Evolutionary conservation across 192 early-diverging fungal species (phyloP).

Genomic region (Paraglomus occultum): DNA sequence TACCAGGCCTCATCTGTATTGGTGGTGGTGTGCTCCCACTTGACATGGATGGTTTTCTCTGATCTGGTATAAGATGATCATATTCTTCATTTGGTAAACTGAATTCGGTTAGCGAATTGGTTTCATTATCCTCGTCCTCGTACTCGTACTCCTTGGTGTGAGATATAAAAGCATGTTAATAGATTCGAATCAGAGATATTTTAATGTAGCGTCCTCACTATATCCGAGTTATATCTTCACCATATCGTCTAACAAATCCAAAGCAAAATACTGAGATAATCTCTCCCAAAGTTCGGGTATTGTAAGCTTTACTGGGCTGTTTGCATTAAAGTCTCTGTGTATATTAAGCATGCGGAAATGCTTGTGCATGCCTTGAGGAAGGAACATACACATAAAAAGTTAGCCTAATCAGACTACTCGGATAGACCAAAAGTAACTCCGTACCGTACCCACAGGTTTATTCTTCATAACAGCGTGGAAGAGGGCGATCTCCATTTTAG

Average conservation of each 20-base stretch:
- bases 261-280: slow-evolving; percentile 36
- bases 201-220: not conserved
- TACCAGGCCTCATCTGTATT: slow-evolving; percentile 28
- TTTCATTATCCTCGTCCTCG: slow-evolving; percentile 33
- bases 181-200: not conserved
- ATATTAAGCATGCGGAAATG: slow-evolving; percentile 48
- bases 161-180: not conserved
- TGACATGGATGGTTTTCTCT: slow-evolving; percentile 42
- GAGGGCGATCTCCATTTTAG: slow-evolving; percentile 43
- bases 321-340: slow-evolving; percentile 38
- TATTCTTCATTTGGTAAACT: slow-evolving; percentile 45
- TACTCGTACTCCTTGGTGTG: slow-evolving; percentile 39
- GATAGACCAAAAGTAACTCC: no score
- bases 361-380: slow-evolving; percentile 43
- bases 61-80: slow-evolving; percentile 45
- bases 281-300: slow-evolving; percentile 43
- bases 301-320: slow-evolving; percentile 35
- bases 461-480: slow-evolving; percentile 41
- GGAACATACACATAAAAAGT: not conserved
- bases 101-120: slow-evolving; percentile 36
- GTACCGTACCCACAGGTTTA: slow-evolving; percentile 46
- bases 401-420: no score
- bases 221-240: slow-evolving; percentile 15
- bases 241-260: slow-evolving; percentile 45
- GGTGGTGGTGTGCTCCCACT: slow-evolving; percentile 26